Evolutionary conservation across 495 filamentous ascomycete genomes (phyloP).

Genomic region (Sordaria brevicollis): DNA sequence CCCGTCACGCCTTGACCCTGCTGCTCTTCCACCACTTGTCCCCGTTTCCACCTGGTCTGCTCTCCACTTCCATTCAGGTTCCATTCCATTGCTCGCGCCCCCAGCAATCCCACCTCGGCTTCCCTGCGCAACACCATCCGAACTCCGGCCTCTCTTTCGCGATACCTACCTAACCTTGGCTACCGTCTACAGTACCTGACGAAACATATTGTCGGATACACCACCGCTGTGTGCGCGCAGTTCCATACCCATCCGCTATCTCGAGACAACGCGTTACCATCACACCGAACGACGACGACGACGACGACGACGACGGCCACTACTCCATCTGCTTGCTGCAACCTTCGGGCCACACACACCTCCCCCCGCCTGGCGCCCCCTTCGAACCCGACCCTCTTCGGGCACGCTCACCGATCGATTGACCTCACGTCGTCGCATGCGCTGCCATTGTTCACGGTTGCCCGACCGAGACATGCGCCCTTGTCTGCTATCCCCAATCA

Average conservation of each 20-base stretch:
- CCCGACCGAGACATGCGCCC: slow-evolving; percentile 22
- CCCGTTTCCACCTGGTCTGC: neutral
- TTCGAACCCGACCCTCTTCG: neutral
- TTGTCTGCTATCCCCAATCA: slow-evolving; percentile 12
- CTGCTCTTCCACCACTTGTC: slow-evolving; percentile 1
- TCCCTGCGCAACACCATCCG: slow-evolving; percentile 9
- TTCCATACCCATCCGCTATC: neutral
- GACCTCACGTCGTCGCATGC: slow-evolving; percentile 7
- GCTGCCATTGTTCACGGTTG: slow-evolving; percentile 6
- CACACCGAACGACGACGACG: neutral
- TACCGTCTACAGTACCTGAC: neutral
- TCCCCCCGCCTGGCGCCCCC: neutral
- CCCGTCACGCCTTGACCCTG: slow-evolving; percentile 7
- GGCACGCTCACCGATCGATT: neutral
- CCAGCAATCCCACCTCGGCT: slow-evolving; percentile 22
- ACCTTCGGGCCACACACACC: neutral
- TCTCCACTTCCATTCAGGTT: neutral
- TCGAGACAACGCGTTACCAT: neutral
- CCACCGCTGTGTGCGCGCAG: neutral
- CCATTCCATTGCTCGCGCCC: slow-evolving; percentile 17
- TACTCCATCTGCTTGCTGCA: neutral
- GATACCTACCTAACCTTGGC: neutral
- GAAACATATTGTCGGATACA: neutral
- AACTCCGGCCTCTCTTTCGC: neutral
- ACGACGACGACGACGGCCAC: no score